phyloP scores from a whole-genome alignment of 129 eudicot genomes.

The Escallonia rubra region DNA sequence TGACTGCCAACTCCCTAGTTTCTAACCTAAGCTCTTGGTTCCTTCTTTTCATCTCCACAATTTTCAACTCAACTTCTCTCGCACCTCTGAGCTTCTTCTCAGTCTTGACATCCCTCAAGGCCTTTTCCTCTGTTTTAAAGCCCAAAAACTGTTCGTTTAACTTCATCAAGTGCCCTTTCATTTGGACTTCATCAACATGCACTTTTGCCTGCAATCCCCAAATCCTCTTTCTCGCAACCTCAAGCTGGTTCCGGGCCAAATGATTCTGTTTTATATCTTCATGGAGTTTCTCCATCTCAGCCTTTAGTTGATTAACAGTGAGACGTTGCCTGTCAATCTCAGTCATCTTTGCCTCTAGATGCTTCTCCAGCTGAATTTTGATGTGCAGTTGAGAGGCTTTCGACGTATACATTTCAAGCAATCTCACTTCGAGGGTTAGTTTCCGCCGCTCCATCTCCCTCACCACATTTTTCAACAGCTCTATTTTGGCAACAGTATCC shows the following conservation, averaged over 20 bases:
- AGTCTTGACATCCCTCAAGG: background rate
- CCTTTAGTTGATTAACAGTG: background rate
- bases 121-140: background rate
- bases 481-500: background rate
- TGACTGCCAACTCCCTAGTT: slow-evolving; percentile 17
- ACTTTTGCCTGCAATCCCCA: slow-evolving; percentile 4
- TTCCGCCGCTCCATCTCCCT: background rate
- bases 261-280: slow-evolving; percentile 5
- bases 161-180: slow-evolving; percentile 10
- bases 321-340: slow-evolving; percentile 5
- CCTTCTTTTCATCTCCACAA: slow-evolving; percentile 10
- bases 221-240: slow-evolving; percentile 3
- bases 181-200: background rate
- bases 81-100: background rate
- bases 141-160: slow-evolving; percentile 12
- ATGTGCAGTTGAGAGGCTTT: background rate
- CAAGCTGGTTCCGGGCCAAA: slow-evolving; percentile 11
- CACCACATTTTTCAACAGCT: background rate
- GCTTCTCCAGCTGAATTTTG: slow-evolving; percentile 1
- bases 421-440: slow-evolving; percentile 2
- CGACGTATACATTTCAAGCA: slow-evolving; percentile 11
- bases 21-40: slow-evolving; percentile 23
- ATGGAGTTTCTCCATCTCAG: slow-evolving; percentile 11
- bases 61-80: slow-evolving; percentile 11
- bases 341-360: background rate